Percentiles rank a stretch among this genome's conserved stretches.
Conservation (phyloP, 306 rosid genomes). For the Styphnolobium japonicum region DNA sequence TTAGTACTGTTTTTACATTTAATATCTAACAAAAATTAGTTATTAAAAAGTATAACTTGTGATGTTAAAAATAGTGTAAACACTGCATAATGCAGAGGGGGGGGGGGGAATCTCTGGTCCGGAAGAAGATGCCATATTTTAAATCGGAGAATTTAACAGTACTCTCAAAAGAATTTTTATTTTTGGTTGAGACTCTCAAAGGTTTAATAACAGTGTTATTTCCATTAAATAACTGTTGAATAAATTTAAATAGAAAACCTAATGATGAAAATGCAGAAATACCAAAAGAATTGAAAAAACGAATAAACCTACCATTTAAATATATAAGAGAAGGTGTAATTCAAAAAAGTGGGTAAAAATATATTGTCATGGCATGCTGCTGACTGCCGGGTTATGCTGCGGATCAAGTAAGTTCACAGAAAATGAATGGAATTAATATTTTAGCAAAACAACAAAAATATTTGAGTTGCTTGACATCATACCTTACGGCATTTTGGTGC, state of each 20-base stretch:
- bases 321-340: neutral
- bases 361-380: neutral
- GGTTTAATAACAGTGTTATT: neutral
- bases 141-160: neutral
- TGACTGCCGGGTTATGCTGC: neutral
- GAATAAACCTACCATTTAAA: neutral
- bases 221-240: neutral
- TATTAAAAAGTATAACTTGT: too few species aligned
- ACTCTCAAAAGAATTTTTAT: too few species aligned
- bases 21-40: too few species aligned
- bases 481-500: neutral
- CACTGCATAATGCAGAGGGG: too few species aligned
- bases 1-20: too few species aligned
- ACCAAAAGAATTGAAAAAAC: neutral
- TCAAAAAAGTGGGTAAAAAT: neutral
- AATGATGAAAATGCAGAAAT: neutral
- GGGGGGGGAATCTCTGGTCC: too few species aligned
- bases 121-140: neutral
- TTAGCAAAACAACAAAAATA: neutral
- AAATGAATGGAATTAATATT: neutral
- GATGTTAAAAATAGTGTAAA: too few species aligned
- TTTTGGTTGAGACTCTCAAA: too few species aligned
- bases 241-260: neutral
- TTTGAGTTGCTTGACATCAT: constrained; percentile 5
- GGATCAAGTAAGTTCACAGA: neutral